phyloP scores from a whole-genome alignment of 2,329 filamentous ascomycete species.

The Rutstroemia sp. region DNA sequence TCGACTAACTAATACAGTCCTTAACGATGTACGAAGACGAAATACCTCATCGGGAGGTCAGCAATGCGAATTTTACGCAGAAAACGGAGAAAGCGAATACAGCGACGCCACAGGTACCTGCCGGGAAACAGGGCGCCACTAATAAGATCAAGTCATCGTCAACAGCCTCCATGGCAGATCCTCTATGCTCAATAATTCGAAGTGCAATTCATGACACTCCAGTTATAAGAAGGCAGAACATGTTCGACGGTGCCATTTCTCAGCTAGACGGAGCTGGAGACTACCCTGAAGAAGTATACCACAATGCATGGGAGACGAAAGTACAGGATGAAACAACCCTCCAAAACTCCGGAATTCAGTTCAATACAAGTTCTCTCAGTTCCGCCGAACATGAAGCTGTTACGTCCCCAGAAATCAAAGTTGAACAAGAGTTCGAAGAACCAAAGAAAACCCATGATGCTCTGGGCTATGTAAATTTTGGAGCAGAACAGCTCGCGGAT shows the following conservation, averaged over 20 bases:
- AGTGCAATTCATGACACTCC: neutral
- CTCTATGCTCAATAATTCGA: neutral
- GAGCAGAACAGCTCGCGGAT: no score
- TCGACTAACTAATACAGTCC: neutral
- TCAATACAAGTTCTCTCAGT: neutral
- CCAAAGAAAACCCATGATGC: no score
- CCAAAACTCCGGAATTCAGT: neutral
- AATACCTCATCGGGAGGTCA: neutral
- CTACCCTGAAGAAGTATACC: neutral
- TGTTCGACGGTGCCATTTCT: neutral
- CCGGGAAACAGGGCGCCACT: neutral
- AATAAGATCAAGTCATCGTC: neutral
- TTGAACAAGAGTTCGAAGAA: neutral
- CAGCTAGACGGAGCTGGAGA: neutral
- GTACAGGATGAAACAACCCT: neutral
- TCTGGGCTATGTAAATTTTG: no score
- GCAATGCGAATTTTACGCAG: no score
- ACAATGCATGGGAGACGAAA: neutral
- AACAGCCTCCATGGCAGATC: neutral
- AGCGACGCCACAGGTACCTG: neutral
- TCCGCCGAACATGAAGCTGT: neutral
- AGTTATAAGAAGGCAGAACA: no score
- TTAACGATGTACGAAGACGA: neutral
- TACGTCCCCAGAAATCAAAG: neutral
- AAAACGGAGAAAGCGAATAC: neutral